phyloP scores from a whole-genome alignment of 148 eudicot species.

The Persicaria maculosa region DNA sequence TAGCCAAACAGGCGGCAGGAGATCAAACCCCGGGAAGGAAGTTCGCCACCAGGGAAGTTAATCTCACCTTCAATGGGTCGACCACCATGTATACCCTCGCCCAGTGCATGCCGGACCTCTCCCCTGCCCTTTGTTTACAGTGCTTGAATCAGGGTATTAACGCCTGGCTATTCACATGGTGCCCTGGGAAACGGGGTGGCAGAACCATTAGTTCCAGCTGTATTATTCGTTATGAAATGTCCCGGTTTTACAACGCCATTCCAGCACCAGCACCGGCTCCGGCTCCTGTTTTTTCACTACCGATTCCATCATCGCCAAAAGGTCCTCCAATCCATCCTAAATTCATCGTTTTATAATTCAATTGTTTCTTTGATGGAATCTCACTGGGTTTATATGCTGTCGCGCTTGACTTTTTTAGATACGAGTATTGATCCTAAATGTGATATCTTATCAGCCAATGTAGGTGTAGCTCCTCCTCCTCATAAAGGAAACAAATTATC shows the following conservation, averaged over 20 bases:
- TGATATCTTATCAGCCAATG: no score
- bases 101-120: slow-evolving; percentile 46
- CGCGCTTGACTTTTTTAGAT: no score
- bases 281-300: no score
- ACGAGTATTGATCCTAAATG: no score
- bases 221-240: slow-evolving; percentile 20
- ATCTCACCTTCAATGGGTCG: neutral
- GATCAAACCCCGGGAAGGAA: neutral
- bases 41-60: neutral
- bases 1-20: neutral
- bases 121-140: slow-evolving; percentile 13
- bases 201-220: slow-evolving; percentile 21
- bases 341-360: neutral
- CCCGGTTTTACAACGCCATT: no score
- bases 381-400: no score
- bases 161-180: no score
- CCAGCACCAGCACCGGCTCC: no score
- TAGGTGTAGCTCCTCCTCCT: no score
- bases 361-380: neutral
- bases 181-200: neutral
- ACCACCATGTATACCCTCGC: slow-evolving; percentile 11
- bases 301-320: no score
- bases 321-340: no score
- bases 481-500: no score
- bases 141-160: slow-evolving; percentile 12